Evolutionary conservation across 148 eudicot species (phyloP), one percentile per base, ranked within the genome.

Genomic region (Silene uniflora): DNA sequence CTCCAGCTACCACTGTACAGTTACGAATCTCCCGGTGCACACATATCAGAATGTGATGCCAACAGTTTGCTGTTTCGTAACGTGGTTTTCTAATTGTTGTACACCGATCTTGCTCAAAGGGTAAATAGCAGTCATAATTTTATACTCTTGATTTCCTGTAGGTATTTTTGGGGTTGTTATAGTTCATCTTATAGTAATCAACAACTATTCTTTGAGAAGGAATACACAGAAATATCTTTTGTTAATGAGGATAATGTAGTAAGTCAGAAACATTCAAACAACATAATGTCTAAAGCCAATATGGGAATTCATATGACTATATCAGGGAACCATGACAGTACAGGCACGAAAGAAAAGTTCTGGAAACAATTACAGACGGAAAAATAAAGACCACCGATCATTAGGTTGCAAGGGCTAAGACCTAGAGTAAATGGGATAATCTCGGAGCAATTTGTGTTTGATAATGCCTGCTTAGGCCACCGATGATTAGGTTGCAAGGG

Each of bases 401-500:
- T n/a, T n/a, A n/a, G n/a, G n/a, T n/a, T n/a, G n/a, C n/a, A n/a
- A n/a, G n/a, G n/a, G n/a, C n/a, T n/a, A n/a, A n/a, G n/a, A n/a
- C n/a, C n/a, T n/a, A n/a, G n/a, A n/a, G n/a, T n/a, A n/a, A n/a
- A n/a, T n/a, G n/a, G n/a, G n/a, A 29, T 35, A 5, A 35, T 35
- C 4, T 35, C 7, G 42, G 2, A 35, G 6, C 42, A 3, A 6
- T 6, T 35, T 6, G 42, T 5, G 6, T 35, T 35, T 35, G 42
- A 35, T 35, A 35, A 35, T 35, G 6, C 42, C 2, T 35, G 42
- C 42, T 35, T 35, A 35, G 42, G 42, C 42, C 42, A 3, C 6
- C 70, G 9, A n/a, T 13, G 27, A 42, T 68, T 5, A 23, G 32
- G 11, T 23, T 1, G 69, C 70, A 8, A 85, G 77, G 67, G 80